phyloP scores from a whole-genome alignment of 352 stramenopile species.

The Globisporangium recalcitrans region DNA sequence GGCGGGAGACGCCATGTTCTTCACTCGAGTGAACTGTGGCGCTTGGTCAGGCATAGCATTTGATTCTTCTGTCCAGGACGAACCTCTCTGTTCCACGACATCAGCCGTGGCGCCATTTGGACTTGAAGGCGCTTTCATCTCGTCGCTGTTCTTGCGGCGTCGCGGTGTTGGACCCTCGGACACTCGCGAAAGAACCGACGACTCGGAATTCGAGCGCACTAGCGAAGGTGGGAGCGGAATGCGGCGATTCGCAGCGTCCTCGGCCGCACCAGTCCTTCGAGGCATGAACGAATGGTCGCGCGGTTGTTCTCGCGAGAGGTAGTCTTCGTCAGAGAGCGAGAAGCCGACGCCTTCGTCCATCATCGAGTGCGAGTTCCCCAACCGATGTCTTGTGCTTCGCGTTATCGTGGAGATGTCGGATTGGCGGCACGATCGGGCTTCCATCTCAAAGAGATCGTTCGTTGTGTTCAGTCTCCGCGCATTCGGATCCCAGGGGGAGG shows the following conservation, averaged over 20 bases:
- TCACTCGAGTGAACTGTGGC: constrained; percentile 15
- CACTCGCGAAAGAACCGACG: constrained; percentile 14
- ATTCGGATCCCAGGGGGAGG: constrained; percentile 34
- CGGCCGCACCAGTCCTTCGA: constrained; percentile 6
- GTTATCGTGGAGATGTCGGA: constrained; percentile 19
- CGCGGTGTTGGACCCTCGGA: constrained; percentile 6
- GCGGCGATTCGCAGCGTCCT: constrained; percentile 11
- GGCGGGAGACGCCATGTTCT: constrained; percentile 44
- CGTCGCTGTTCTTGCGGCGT: constrained; percentile 14
- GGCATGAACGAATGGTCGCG: constrained; percentile 23
- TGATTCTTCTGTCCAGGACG: not conserved
- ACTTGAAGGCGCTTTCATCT: not conserved
- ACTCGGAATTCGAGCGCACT: constrained; percentile 19
- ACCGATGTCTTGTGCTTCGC: constrained; percentile 32
- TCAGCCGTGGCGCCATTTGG: not conserved
- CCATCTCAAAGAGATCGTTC: constrained; percentile 23
- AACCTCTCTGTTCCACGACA: not conserved
- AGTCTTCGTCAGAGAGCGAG: constrained; percentile 68
- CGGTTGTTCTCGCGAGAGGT: constrained; percentile 50
- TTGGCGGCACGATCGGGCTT: constrained; percentile 24
- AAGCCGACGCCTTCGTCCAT: constrained; percentile 35
- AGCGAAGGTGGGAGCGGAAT: constrained; percentile 4
- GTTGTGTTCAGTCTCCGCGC: constrained; percentile 7
- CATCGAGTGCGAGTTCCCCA: constrained; percentile 20
- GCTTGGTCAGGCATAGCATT: not conserved